A percentile compares a stretch with the other conserved stretches of the same genome.
Evolutionary conservation across 371 early-diverging fungal genomes (phyloP).

Genomic region (Mucor irregularis): DNA sequence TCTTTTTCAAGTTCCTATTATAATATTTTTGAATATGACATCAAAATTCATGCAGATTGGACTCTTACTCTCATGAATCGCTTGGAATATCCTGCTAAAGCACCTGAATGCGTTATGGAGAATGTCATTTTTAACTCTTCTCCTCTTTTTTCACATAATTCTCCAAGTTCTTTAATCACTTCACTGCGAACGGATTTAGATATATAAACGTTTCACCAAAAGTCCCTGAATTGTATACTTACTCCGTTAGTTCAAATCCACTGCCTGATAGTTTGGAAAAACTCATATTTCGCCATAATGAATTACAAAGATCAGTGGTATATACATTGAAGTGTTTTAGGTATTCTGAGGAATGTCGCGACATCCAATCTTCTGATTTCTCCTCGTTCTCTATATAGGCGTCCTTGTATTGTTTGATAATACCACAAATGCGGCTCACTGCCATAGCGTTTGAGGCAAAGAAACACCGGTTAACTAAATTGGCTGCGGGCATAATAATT

Average conservation of each 20-base stretch:
- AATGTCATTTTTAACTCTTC: conserved; percentile 33
- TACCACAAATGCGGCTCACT: conserved; percentile 56
- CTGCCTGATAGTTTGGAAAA: conserved; percentile 36
- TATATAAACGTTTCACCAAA: too few species aligned
- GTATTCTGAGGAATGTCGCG: conserved; percentile 44
- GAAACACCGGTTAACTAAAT: conserved; percentile 54
- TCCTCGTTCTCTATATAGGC: conserved; percentile 44
- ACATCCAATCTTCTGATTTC: conserved; percentile 27
- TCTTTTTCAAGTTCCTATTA: conserved; percentile 16
- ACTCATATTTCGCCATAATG: conserved; percentile 53
- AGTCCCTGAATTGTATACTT: conserved; percentile 17
- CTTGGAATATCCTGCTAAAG: conserved; percentile 47
- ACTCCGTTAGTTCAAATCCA: conserved; percentile 47
- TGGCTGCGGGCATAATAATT: conserved; percentile 54
- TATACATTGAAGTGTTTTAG: conserved; percentile 58
- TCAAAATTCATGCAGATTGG: neutral
- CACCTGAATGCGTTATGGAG: conserved; percentile 51
- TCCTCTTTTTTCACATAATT: conserved; percentile 33
- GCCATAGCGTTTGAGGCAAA: conserved; percentile 56
- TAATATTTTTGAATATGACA: neutral
- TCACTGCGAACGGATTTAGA: conserved; percentile 18
- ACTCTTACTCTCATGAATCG: conserved; percentile 38
- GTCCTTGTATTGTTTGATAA: conserved; percentile 47
- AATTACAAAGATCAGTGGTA: conserved; percentile 59
- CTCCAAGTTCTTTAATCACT: conserved; percentile 24